Percentiles rank a stretch among this genome's conserved stretches.
These are phyloP conservation scores for Globisporangium nodosum DNA, from an alignment of 352 stramenopile species.

Conservation along the genomic window DNA sequence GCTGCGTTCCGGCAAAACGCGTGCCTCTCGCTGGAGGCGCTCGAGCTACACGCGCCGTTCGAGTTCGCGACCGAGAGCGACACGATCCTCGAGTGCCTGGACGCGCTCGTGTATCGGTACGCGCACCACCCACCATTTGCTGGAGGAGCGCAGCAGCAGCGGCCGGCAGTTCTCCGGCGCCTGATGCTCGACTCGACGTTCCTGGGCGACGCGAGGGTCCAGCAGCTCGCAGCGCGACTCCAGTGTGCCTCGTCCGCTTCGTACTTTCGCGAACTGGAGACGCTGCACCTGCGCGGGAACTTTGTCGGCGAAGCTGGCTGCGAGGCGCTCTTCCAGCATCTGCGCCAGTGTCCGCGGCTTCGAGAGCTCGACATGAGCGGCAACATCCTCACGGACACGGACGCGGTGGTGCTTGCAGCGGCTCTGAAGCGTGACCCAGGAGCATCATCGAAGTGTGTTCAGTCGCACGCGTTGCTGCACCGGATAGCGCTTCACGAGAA, in stretches of 20 bases:
- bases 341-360: conserved; percentile 21
- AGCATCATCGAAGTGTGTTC: no score
- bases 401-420: conserved; percentile 36
- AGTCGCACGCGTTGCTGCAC: conserved; percentile 19
- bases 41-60: conserved; percentile 49
- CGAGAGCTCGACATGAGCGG: conserved; percentile 31
- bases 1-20: conserved; percentile 27
- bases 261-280: conserved; percentile 29
- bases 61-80: conserved; percentile 60
- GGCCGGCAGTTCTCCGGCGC: conserved; percentile 14
- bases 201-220: conserved; percentile 41
- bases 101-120: conserved; percentile 17
- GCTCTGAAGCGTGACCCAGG: conserved; percentile 18
- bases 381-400: conserved; percentile 61
- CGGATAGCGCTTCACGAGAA: conserved; percentile 49
- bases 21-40: conserved; percentile 30
- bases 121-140: not conserved
- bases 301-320: conserved; percentile 57
- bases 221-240: conserved; percentile 30
- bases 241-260: conserved; percentile 2
- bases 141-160: not conserved
- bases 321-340: conserved; percentile 23
- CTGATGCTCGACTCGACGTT: conserved; percentile 59
- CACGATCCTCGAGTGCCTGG: conserved; percentile 27
- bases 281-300: conserved; percentile 46